Conservation (phyloP, 306 rosid genomes). For the Vigna mungo region DNA sequence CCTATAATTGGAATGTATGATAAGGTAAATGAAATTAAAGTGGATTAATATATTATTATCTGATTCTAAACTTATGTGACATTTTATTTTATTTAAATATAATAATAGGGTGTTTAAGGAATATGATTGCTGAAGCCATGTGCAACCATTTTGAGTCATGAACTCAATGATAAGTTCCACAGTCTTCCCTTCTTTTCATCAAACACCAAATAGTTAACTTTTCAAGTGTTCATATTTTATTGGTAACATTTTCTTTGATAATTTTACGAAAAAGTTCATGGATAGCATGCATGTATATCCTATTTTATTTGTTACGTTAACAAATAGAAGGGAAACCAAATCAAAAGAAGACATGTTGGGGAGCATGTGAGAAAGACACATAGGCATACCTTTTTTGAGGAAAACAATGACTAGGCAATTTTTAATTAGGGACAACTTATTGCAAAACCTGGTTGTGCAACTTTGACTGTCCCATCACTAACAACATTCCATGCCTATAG, state of each 20-base stretch:
- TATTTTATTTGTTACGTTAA: constrained; percentile 32
- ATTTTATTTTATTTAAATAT: not conserved
- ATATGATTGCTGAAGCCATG: constrained; percentile 52
- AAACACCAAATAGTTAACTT: constrained; percentile 36
- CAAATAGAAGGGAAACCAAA: constrained; percentile 35
- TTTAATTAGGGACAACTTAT: constrained; percentile 37
- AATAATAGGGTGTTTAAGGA: constrained; percentile 40
- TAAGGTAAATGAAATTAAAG: constrained; percentile 22
- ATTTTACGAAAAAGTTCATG: constrained; percentile 32
- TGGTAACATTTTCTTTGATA: constrained; percentile 3
- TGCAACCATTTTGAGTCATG: constrained; percentile 50
- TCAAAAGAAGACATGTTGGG: constrained; percentile 45
- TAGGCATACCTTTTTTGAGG: constrained; percentile 45
- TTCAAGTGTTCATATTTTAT: constrained; percentile 41
- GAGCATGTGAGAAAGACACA: constrained; percentile 51
- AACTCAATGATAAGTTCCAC: constrained; percentile 53
- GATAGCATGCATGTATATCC: constrained; percentile 35
- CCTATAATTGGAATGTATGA: constrained; percentile 28
- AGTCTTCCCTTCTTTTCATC: constrained; percentile 38
- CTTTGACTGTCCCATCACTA: constrained; percentile 43
- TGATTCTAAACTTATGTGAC: constrained; percentile 19
- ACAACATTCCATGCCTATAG: not conserved
- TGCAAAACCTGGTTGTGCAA: constrained; percentile 33
- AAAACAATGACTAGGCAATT: constrained; percentile 48
- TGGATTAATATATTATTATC: constrained; percentile 13